Conservation (phyloP, 139 green algal species). For the Protoeuglena noctilucae region DNA sequence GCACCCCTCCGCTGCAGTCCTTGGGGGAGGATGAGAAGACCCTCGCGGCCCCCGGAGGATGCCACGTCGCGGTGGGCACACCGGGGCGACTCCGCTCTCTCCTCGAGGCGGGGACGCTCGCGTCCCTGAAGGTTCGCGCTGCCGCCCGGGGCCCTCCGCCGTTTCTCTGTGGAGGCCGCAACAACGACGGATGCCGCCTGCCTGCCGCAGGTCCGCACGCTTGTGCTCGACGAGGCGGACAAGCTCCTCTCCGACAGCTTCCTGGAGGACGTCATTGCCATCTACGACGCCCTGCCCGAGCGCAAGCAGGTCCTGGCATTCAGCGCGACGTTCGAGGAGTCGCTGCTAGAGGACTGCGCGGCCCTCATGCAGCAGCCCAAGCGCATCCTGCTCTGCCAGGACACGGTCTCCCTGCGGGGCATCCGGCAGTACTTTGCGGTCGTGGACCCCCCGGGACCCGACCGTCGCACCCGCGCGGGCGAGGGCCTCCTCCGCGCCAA, state of each 20-base stretch:
- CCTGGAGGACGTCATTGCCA: conserved; percentile 21
- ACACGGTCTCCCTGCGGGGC: conserved; percentile 21
- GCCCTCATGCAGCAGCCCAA: conserved; percentile 32
- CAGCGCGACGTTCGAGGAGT: conserved; percentile 45
- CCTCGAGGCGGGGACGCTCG: conserved; percentile 15
- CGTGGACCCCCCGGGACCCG: too few relatives aligned
- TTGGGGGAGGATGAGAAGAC: conserved; percentile 37
- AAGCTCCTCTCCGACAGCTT: conserved; percentile 41
- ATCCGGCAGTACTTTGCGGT: conserved; percentile 45
- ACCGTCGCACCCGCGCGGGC: too few relatives aligned
- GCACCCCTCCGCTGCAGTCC: too few relatives aligned
- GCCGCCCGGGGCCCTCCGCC: conserved; percentile 6
- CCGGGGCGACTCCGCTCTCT: conserved; percentile 49
- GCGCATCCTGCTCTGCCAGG: conserved; percentile 42
- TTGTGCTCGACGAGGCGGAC: conserved; percentile 74
- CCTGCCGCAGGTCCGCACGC: conserved; percentile 10
- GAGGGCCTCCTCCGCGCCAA: conserved; percentile 18
- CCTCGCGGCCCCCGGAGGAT: conserved; percentile 23
- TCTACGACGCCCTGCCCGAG: conserved; percentile 29
- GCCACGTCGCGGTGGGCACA: conserved; percentile 58
- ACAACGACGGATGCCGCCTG: too few relatives aligned
- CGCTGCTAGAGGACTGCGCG: conserved; percentile 31
- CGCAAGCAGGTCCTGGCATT: conserved; percentile 54
- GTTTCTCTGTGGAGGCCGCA: too few relatives aligned
- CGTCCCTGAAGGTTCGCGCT: conserved; percentile 14